A percentile compares a stretch with the other conserved stretches of the same genome.
phyloP scores from a whole-genome alignment of 2,329 filamentous ascomycete species.

The Cucurbitaria berberidis region DNA sequence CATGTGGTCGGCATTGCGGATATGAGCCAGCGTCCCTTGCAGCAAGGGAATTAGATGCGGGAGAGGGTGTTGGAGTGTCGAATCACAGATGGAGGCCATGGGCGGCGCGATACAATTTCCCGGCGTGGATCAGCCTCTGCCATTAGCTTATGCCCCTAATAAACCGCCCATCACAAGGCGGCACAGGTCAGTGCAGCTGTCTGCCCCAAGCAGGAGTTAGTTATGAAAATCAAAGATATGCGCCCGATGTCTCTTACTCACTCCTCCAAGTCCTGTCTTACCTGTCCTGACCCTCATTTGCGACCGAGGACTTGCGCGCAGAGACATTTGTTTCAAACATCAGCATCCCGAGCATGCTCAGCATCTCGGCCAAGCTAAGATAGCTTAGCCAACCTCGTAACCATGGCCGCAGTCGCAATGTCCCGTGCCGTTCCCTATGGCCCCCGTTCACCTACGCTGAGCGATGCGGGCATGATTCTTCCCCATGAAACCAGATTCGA shows the following conservation, averaged over 20 bases:
- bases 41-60: constrained; percentile 11
- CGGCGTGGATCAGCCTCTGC: constrained; percentile 9
- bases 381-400: constrained; percentile 25
- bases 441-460: constrained; percentile 75
- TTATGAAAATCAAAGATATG: constrained; percentile 21
- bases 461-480: constrained; percentile 93
- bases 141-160: constrained; percentile 26
- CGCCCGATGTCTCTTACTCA: constrained; percentile 25
- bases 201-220: constrained; percentile 25
- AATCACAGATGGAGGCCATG: constrained; percentile 10
- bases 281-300: constrained; percentile 5
- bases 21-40: constrained; percentile 19
- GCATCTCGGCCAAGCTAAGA: constrained; percentile 24
- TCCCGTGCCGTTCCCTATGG: constrained; percentile 20
- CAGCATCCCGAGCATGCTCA: constrained; percentile 22
- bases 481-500: constrained; percentile 57
- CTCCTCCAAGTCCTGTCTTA: constrained; percentile 22
- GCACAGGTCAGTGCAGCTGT: constrained; percentile 26
- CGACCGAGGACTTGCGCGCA: background rate
- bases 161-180: constrained; percentile 16
- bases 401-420: constrained; percentile 31
- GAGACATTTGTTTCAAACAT: constrained; percentile 3
- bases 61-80: constrained; percentile 3
- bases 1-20: constrained; percentile 7
- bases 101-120: constrained; percentile 17